Percentiles rank a stretch among this genome's conserved stretches.
Evolutionary conservation across 495 filamentous ascomycete genomes (phyloP).

Genomic region (Neurospora tetraspora): DNA sequence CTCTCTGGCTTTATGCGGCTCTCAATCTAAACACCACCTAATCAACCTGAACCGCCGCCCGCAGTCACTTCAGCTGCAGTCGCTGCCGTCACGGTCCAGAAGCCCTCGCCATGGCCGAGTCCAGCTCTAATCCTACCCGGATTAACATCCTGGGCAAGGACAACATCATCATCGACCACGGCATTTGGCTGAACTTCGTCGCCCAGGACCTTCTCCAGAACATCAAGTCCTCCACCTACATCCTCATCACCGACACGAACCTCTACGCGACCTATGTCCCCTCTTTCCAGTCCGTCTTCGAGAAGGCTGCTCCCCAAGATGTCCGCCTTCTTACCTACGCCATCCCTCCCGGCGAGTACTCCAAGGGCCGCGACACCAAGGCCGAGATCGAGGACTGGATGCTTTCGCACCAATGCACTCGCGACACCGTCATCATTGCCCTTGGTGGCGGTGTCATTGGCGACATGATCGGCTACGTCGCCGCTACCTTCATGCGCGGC

Average conservation of each 20-base stretch:
- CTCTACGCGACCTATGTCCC: conserved; percentile 72
- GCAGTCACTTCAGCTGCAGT: background rate
- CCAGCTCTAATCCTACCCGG: conserved; percentile 31
- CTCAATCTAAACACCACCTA: background rate
- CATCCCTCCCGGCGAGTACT: conserved; percentile 84
- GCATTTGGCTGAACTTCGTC: conserved; percentile 76
- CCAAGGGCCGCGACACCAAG: conserved; percentile 86
- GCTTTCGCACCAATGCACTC: conserved; percentile 79
- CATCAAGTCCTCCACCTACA: conserved; percentile 78
- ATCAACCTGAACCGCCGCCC: background rate
- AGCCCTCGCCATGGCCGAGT: background rate
- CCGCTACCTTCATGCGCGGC: conserved; percentile 96
- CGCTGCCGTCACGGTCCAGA: background rate
- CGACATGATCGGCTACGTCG: conserved; percentile 94
- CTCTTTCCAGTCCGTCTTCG: conserved; percentile 63
- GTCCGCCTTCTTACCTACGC: conserved; percentile 76
- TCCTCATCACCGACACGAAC: conserved; percentile 94
- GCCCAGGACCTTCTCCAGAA: conserved; percentile 70
- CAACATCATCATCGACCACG: conserved; percentile 84
- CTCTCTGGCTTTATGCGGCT: background rate
- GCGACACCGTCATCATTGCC: conserved; percentile 90
- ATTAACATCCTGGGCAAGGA: conserved; percentile 52
- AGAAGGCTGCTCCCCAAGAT: conserved; percentile 39
- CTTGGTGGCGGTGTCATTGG: conserved; percentile 97
- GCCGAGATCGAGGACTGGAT: conserved; percentile 97